Evolutionary conservation across 805 yeast genomes (phyloP).

Genomic region (Starmerella bombi): DNA sequence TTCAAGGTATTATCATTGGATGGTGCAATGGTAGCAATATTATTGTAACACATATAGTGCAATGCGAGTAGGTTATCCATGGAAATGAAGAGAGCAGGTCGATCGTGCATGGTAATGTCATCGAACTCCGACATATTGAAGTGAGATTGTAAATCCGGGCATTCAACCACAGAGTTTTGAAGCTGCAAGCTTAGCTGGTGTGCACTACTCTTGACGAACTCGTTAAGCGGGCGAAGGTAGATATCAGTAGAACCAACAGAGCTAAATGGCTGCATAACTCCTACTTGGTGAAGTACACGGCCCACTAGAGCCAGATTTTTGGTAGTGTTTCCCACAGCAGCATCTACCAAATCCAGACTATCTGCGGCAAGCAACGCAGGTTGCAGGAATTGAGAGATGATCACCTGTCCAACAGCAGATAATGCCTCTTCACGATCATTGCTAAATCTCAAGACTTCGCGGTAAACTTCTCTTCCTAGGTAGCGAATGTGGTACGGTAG

Average conservation of each 20-base stretch:
- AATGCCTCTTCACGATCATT: slow-evolving; percentile 36
- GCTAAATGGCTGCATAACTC: slow-evolving; percentile 50
- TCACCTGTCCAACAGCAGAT: slow-evolving; percentile 54
- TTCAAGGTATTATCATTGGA: slow-evolving; percentile 41
- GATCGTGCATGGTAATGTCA: slow-evolving; percentile 45
- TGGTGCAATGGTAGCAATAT: slow-evolving; percentile 20
- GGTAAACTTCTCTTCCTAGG: slow-evolving; percentile 36
- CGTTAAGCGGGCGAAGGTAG: slow-evolving; percentile 68
- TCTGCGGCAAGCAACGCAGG: slow-evolving; percentile 32
- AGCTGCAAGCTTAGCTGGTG: slow-evolving; percentile 37
- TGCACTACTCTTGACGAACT: slow-evolving; percentile 43
- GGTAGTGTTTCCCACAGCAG: slow-evolving; percentile 28
- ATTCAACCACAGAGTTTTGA: slow-evolving; percentile 34
- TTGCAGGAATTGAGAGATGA: slow-evolving; percentile 26
- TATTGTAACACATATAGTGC: slow-evolving; percentile 29
- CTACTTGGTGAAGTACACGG: slow-evolving; percentile 50
- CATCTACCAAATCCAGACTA: slow-evolving; percentile 38
- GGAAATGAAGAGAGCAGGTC: slow-evolving; percentile 30
- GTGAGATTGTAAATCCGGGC: slow-evolving; percentile 44
- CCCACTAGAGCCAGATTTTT: slow-evolving; percentile 46
- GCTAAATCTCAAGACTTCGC: slow-evolving; percentile 8
- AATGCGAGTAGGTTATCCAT: slow-evolving; percentile 28
- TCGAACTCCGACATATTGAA: slow-evolving; percentile 50
- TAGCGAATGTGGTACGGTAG: slow-evolving; percentile 47
- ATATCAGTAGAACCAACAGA: slow-evolving; percentile 34